phyloP scores from a whole-genome alignment of 768 basidiomycete species.

The Trametes cubensis region DNA sequence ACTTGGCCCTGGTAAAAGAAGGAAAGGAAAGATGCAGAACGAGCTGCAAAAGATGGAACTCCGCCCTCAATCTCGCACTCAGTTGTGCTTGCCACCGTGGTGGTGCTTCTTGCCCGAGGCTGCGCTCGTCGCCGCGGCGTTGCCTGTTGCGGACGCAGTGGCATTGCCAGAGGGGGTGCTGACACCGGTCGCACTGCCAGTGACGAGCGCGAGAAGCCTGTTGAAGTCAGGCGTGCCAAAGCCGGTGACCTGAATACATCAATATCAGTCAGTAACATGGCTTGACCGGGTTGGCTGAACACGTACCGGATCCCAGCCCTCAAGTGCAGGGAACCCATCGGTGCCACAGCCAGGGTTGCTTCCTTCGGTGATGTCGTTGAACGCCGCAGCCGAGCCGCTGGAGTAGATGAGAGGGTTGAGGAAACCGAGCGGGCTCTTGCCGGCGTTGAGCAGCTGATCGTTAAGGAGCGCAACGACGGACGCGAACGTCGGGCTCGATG shows the following conservation, averaged over 20 bases:
- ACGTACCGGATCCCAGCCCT: slow-evolving; percentile 34
- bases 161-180: neutral
- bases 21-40: slow-evolving; percentile 1
- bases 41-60: neutral
- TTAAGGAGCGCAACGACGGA: slow-evolving; percentile 34
- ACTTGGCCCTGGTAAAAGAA: neutral
- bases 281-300: no score
- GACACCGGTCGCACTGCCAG: slow-evolving; percentile 11
- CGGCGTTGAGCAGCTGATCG: slow-evolving; percentile 31
- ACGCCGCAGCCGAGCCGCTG: slow-evolving; percentile 22
- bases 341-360: slow-evolving; percentile 34
- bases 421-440: slow-evolving; percentile 33
- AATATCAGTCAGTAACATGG: no score
- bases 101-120: slow-evolving; percentile 2
- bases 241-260: slow-evolving; percentile 32
- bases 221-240: slow-evolving; percentile 40
- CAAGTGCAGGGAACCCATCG: slow-evolving; percentile 29
- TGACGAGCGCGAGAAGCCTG: slow-evolving; percentile 25
- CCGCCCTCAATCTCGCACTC: neutral
- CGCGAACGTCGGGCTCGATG: slow-evolving; percentile 32
- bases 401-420: slow-evolving; percentile 35
- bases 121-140: slow-evolving; percentile 1
- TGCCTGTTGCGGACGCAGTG: neutral
- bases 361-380: slow-evolving; percentile 34
- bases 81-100: neutral